Percentiles rank a stretch among this genome's conserved stretches.
These are phyloP conservation scores for Sarocladium oryzae DNA, from an alignment of 2,329 filamentous ascomycete genomes.

Conservation along the genomic window DNA sequence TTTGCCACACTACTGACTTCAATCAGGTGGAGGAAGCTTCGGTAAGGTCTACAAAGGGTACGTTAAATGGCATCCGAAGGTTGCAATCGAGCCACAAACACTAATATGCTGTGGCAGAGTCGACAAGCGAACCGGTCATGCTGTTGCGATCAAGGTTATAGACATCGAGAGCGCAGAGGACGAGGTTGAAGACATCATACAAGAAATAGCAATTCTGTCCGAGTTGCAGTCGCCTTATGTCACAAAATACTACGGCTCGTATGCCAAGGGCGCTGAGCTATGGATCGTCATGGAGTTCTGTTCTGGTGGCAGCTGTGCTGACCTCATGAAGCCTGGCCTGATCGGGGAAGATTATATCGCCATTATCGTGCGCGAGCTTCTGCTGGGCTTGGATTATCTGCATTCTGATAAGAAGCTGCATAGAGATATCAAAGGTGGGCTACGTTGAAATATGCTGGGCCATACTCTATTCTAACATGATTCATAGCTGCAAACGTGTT, in stretches of 20 bases:
- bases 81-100: no score
- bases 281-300: constrained; percentile 99
- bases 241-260: constrained; percentile 96
- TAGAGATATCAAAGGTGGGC: constrained; percentile 83
- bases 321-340: constrained; percentile 87
- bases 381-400: constrained; percentile 86
- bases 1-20: constrained; percentile 16
- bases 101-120: constrained; percentile 49
- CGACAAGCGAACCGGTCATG: constrained; percentile 85
- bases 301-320: constrained; percentile 90
- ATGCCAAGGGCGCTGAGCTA: constrained; percentile 88
- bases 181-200: constrained; percentile 98
- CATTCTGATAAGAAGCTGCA: constrained; percentile 95
- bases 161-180: constrained; percentile 99
- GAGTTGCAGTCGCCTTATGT: constrained; percentile 94
- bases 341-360: constrained; percentile 95
- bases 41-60: constrained; percentile 98
- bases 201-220: constrained; percentile 95
- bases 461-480: not conserved
- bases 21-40: constrained; percentile 85
- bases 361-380: constrained; percentile 84
- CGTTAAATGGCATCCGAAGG: constrained; percentile 16
- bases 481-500: constrained; percentile 80
- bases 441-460: not conserved
- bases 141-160: constrained; percentile 97